A percentile compares a stretch with the other conserved stretches of the same genome.
Conservation (phyloP, 306 rosid species). For the Prunus mira region DNA sequence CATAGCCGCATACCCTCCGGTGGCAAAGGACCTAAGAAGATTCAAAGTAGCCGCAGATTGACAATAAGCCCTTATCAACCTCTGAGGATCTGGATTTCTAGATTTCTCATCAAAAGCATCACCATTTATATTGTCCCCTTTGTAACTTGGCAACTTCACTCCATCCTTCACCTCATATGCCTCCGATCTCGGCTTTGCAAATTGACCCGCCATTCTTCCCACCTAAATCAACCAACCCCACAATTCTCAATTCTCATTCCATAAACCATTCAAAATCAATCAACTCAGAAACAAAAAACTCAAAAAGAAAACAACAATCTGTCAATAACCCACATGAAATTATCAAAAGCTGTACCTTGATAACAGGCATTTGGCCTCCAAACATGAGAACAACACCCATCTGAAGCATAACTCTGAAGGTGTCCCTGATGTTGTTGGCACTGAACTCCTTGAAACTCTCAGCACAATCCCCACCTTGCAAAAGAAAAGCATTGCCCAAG, state of each 20-base stretch:
- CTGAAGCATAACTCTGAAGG: conserved; percentile 64
- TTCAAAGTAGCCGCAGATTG: conserved; percentile 74
- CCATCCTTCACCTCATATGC: conserved; percentile 52
- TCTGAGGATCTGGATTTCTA: conserved; percentile 66
- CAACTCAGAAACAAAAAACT: not conserved
- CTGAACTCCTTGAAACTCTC: conserved; percentile 84
- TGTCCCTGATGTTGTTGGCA: conserved; percentile 65
- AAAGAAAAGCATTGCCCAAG: conserved; percentile 62
- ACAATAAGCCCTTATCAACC: conserved; percentile 68
- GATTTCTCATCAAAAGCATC: conserved; percentile 57
- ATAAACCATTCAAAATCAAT: not conserved
- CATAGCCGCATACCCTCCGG: conserved; percentile 83
- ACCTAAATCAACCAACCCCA: conserved; percentile 35
- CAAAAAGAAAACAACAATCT: too few relatives aligned
- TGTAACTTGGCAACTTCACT: conserved; percentile 60
- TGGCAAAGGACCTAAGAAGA: conserved; percentile 68
- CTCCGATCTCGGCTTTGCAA: conserved; percentile 65
- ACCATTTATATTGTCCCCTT: conserved; percentile 69
- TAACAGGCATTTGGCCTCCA: conserved; percentile 66
- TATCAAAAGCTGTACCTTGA: conserved; percentile 29
- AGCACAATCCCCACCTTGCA: conserved; percentile 76
- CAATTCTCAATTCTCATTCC: not conserved
- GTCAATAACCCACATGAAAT: not conserved
- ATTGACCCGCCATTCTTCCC: conserved; percentile 85
- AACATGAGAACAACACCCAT: conserved; percentile 81